These are phyloP conservation scores for Primulina huaijiensis DNA, from an alignment of 257 asterid species.

Conservation along the genomic window DNA sequence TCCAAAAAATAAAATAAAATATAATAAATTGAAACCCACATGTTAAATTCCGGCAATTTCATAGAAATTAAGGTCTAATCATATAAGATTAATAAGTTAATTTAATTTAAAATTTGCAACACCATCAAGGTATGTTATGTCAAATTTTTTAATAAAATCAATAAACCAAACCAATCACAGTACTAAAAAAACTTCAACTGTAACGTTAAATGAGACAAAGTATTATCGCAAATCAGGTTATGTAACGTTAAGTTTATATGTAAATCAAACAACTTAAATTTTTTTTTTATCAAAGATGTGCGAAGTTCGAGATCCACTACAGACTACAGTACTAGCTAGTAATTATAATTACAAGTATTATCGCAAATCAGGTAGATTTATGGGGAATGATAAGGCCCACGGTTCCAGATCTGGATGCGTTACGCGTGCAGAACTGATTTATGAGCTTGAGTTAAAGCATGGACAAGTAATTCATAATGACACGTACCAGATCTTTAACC, in stretches of 20 bases:
- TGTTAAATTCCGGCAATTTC: too few relatives aligned
- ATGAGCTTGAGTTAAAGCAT: neutral
- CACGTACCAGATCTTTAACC: slow-evolving; percentile 39
- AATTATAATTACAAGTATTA: too few relatives aligned
- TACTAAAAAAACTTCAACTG: neutral
- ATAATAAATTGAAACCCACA: too few relatives aligned
- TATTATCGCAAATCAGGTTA: neutral
- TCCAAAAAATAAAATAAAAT: too few relatives aligned
- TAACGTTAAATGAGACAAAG: neutral
- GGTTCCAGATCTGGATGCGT: slow-evolving; percentile 27
- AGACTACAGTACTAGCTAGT: too few relatives aligned
- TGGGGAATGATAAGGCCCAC: neutral
- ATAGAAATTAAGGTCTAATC: too few relatives aligned
- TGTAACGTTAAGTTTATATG: neutral
- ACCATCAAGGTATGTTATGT: too few relatives aligned
- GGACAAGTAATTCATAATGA: neutral
- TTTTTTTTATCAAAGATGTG: too few relatives aligned
- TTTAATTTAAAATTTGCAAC: too few relatives aligned
- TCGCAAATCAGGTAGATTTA: neutral
- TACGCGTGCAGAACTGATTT: neutral
- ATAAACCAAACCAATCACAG: neutral
- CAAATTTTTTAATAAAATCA: too few relatives aligned
- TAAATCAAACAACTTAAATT: neutral
- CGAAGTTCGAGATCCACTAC: too few relatives aligned
- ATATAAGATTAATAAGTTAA: too few relatives aligned